phyloP scores from a whole-genome alignment of 192 early-diverging fungal genomes.

The Polychytrium aggregatum region DNA sequence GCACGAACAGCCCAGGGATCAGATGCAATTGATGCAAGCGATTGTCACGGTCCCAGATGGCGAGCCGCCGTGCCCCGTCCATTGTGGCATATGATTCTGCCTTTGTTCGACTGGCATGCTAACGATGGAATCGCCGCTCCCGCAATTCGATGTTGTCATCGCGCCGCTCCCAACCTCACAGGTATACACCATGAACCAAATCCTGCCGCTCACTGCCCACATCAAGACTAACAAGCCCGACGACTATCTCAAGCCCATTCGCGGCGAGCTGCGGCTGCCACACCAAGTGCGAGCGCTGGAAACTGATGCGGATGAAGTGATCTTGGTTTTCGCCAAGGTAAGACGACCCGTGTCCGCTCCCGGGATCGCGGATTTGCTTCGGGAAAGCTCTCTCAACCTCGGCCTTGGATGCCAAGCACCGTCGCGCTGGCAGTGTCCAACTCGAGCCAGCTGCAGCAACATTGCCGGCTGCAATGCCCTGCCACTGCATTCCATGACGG shows the following conservation, averaged over 20 bases:
- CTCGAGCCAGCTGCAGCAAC: too few species aligned
- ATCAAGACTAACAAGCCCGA: conserved; percentile 37
- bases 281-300: conserved; percentile 40
- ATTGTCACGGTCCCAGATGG: too few species aligned
- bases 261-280: conserved; percentile 67
- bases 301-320: conserved; percentile 15
- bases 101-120: not conserved
- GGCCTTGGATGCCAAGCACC: not conserved
- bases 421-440: too few species aligned
- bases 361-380: not conserved
- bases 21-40: not conserved
- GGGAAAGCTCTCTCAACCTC: not conserved
- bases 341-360: not conserved
- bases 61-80: too few species aligned
- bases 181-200: conserved; percentile 23
- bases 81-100: too few species aligned
- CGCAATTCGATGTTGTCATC: too few species aligned
- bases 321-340: conserved; percentile 80
- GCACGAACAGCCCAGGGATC: not conserved
- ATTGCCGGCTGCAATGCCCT: too few species aligned
- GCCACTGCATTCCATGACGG: too few species aligned
- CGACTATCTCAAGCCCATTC: conserved; percentile 68
- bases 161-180: too few species aligned
- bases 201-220: conserved; percentile 16
- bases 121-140: not conserved